phyloP scores from a whole-genome alignment of 176 grass and related monocot species.

The Oryza officinalis region DNA sequence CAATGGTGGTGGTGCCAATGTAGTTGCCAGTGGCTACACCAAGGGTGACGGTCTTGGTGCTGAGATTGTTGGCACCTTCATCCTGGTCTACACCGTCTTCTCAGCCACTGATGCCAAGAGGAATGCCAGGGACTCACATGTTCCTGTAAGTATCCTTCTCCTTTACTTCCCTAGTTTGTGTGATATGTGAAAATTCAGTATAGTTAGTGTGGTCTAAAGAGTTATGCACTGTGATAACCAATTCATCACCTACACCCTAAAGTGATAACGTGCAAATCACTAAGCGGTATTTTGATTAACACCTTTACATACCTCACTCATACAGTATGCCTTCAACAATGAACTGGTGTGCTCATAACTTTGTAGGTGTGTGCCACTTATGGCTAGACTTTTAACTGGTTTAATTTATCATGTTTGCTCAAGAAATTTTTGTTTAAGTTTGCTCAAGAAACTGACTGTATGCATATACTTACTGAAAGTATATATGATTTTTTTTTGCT shows the following conservation, averaged over 20 bases:
- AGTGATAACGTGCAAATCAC: neutral
- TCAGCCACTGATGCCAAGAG: slow-evolving; percentile 94
- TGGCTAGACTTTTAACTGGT: neutral
- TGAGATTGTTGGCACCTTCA: slow-evolving; percentile 88
- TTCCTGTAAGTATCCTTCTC: slow-evolving; percentile 62
- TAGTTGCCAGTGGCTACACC: slow-evolving; percentile 69
- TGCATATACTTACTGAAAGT: neutral
- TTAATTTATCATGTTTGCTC: neutral
- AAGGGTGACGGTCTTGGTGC: slow-evolving; percentile 77
- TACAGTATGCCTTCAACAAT: neutral
- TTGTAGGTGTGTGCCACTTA: slow-evolving; percentile 3
- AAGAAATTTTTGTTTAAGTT: neutral
- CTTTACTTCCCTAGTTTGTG: neutral
- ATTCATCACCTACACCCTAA: neutral
- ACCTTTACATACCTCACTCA: neutral
- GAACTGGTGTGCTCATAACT: neutral
- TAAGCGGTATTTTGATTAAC: neutral
- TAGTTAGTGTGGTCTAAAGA: neutral
- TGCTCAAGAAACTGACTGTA: neutral
- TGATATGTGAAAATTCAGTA: neutral
- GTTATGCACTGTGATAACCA: neutral
- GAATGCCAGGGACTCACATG: slow-evolving; percentile 91
- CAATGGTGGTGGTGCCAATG: slow-evolving; percentile 83
- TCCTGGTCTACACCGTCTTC: slow-evolving; percentile 97
- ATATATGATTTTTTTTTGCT: neutral